Base-by-base conservation (phyloP, 2,329 filamentous ascomycete genomes). In the Fusarium domesticum region DNA sequence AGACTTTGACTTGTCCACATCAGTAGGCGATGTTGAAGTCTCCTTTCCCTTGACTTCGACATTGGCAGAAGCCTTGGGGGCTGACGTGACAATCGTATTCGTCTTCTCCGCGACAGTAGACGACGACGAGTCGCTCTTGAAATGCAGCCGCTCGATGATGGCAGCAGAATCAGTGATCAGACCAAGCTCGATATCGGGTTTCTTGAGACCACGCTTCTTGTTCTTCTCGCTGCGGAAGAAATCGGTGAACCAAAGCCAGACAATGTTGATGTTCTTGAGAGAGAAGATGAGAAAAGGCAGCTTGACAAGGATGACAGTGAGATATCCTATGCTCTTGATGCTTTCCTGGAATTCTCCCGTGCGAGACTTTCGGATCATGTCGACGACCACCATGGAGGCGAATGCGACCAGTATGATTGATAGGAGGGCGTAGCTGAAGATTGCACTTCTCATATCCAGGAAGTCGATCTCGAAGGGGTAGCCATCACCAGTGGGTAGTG, bases 331-430 rank as follows among this genome's bases (percentile, higher is more conserved):
- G 8, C 18, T 41, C 2, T 5, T 18, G 1, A 34, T 17, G 7
- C 47, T 47, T 1, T 52, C 45, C 15, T 36, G 19, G 6, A 57
- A 48, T 6, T 58, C 50, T 8, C 54, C 43, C 2, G 47, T 41
- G 6, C 23, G 43, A 18, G 31, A 18, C 35, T 53, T 58, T 32
- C 25, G 17, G 7, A 34, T 2, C 25, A 58, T 43, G 37, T 58
- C 55, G 28, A 35, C 31, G 16, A 43, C 2, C 12, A 54, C 8
- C 3, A 58, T 17, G 7, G 36, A 39, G 10, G 47, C 1, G 17
- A 58, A 51, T n/a, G 20, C 23, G 17, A 18, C 5, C 10, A 47
- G 20, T 7, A 54, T 47, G 1, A 47, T 3, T 3, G 33, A 31
- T 7, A 57, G 28, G 12, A 56, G 42, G 4, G 16, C 23, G 18